Base-by-base conservation (phyloP, 2,329 filamentous ascomycete species). In the Stagonosporopsis rhizophila region DNA sequence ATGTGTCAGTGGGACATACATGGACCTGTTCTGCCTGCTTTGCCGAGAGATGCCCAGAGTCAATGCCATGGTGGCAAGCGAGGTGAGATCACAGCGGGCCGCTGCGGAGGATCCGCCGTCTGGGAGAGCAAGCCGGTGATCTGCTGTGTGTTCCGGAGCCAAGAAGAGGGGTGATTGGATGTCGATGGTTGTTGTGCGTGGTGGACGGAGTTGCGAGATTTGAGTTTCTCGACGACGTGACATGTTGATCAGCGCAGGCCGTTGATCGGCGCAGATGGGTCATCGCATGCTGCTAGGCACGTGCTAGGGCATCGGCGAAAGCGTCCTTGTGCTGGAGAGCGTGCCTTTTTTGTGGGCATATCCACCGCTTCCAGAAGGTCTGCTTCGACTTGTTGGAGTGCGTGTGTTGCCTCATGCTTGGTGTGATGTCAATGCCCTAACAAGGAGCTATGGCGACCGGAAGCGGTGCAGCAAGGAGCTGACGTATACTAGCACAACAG, bases 1-100 rank as follows among this genome's bases (percentile, higher is more conserved):
- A n/a, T n/a, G n/a, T n/a, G n/a, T n/a, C n/a, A n/a, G n/a, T n/a
- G n/a, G n/a, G n/a, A n/a, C n/a, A n/a, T 9, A 14, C 14, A 14
- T 2, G 2, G 30, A 32, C 30, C 2, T 32, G 30, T 15, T 7
- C 30, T 19, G 37, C 23, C 23, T 44, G 23, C 19, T 38, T 44
- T 56, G 47, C 25, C 38, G 23, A 41, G 28, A 46, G 19, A 39
- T 39, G 37, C 19, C 53, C 23, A 42, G 40, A 45, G 40, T 2
- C 7, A 47, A 42, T 37, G 22, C 12, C 35, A 20, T 6, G 4
- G 15, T 27, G 44, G 30, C 15, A 51, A 50, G 46, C 35, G 53
- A 51, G 28, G 41, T 51, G 22, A 40, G 42, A 48, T 52, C 32
- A 52, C 32, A 27, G 47, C 53, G 44, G 53, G 42, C 52, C 53